Percentiles rank a stretch among this genome's conserved stretches.
phyloP scores from a whole-genome alignment of 2,329 filamentous ascomycete genomes.

The Thielaviopsis populi region DNA sequence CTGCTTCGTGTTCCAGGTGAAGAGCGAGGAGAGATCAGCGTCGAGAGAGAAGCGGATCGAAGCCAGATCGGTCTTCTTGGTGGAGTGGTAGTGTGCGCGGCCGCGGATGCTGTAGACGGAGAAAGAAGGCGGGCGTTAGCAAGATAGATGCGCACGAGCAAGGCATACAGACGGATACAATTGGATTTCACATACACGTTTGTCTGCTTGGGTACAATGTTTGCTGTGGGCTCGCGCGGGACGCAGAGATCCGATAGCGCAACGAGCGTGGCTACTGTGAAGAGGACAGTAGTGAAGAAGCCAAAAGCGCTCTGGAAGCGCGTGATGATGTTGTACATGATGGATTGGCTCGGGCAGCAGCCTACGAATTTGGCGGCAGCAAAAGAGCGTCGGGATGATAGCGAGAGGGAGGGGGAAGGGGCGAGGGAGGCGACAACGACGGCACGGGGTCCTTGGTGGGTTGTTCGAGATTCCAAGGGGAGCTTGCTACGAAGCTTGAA shows the following conservation, averaged over 20 bases:
- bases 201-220: conserved; percentile 55
- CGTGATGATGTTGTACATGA: conserved; percentile 76
- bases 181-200: conserved; percentile 52
- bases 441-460: not conserved
- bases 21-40: conserved; percentile 78
- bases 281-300: conserved; percentile 92
- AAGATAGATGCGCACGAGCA: not conserved
- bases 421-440: not conserved
- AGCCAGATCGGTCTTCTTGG: conserved; percentile 89
- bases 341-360: conserved; percentile 23
- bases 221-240: conserved; percentile 49
- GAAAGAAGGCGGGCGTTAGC: not conserved
- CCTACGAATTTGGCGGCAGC: not conserved
- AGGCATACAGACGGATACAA: not conserved
- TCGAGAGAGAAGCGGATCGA: conserved; percentile 87
- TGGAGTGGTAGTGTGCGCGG: conserved; percentile 87
- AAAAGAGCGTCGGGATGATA: not conserved
- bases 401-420: not conserved
- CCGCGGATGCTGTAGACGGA: conserved; percentile 54
- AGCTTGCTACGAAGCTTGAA: not conserved
- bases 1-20: conserved; percentile 99
- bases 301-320: conserved; percentile 87
- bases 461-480: not conserved
- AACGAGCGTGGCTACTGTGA: conserved; percentile 63
- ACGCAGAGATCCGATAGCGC: conserved; percentile 62